Base-by-base conservation (phyloP, 225 moss, liverwort and hornwort species). In the Bryoerythrophyllum caledonicum region DNA sequence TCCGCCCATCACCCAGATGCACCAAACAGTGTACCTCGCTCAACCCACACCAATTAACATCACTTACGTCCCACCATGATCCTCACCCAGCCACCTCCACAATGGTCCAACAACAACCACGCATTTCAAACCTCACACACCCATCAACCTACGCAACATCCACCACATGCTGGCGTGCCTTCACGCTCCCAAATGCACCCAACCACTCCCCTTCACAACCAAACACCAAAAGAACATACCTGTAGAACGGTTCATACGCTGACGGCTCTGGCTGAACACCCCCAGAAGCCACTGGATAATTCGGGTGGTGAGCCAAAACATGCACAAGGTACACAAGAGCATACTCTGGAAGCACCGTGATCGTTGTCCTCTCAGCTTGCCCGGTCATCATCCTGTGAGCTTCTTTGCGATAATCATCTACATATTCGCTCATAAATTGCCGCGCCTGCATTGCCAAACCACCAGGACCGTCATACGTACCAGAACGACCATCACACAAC, bases 291-390 rank as follows among this genome's bases (percentile, higher is more conserved):
- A 75, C 82, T 64, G 91, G 93, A 77, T 87, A 91, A 52, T 86
- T 82, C 20, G 92, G 85, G 74, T 93, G 91, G 74, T 95, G 95
- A 68, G 99, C 99, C 70, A 99, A 86, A 61, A 87, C 90, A 63
- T 99, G 93, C 32, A 99, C 91, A 60, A 99, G 77, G 55, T 90
- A 86, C 17, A 88, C 90, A 0, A 99, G 90, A 7, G 78, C 88
- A 75, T 99, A 99, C 78, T 99, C 99, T 32, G 99, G 99, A 79
- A 81, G 88, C 75, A 72, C 60, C 24, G 90, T 83, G 25, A 99
- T 78, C 14, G 77, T 68, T 54, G 85, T 83, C 67, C 85, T 90
- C 81, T 99, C 97, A 56, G 86, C 82, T 82, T 89, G 90, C 30
- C 87, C 82, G 24, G 80, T 82, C 23, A 86, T 60, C 68, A 88